Evolutionary conservation across 2,329 filamentous ascomycete genomes (phyloP).

Genomic region (Aspergillus sp.): DNA sequence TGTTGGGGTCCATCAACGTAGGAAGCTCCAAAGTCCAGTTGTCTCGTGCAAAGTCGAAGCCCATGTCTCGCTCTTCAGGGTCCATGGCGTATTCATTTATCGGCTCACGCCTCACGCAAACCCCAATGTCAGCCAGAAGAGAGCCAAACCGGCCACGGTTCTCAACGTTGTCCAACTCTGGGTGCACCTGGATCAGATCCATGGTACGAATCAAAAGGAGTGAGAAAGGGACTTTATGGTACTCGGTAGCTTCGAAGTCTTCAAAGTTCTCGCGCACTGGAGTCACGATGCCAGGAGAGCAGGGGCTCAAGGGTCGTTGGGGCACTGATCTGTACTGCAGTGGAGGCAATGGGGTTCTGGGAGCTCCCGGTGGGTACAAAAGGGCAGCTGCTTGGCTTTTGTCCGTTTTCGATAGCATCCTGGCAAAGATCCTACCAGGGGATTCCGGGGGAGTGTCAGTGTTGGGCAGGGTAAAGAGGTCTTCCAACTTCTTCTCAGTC

Average conservation of each 20-base stretch:
- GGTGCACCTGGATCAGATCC: constrained; percentile 8
- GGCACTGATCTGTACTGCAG: background rate
- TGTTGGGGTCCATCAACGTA: background rate
- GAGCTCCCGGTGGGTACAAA: background rate
- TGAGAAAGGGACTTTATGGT: constrained; percentile 8
- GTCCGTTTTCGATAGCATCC: constrained; percentile 7
- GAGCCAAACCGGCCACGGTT: constrained; percentile 12
- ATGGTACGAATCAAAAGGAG: constrained; percentile 9
- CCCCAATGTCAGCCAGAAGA: constrained; percentile 9
- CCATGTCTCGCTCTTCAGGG: background rate
- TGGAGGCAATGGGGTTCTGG: background rate
- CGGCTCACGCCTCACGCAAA: constrained; percentile 1
- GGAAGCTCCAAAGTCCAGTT: constrained; percentile 3
- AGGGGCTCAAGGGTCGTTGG: constrained; percentile 1
- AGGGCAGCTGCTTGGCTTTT: background rate
- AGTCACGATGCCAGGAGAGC: constrained; percentile 6
- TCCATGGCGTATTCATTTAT: background rate
- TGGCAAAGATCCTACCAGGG: constrained; percentile 4
- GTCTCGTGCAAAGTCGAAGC: constrained; percentile 1
- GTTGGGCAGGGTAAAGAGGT: constrained; percentile 13
- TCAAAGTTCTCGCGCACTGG: constrained; percentile 2
- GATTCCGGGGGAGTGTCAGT: background rate
- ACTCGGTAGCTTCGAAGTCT: constrained; percentile 4
- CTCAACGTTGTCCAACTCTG: constrained; percentile 13
- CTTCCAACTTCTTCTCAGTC: constrained; percentile 10